Evolutionary conservation across 1,284 basidiomycete genomes (phyloP).

Genomic region (Entoloma clypeatum): DNA sequence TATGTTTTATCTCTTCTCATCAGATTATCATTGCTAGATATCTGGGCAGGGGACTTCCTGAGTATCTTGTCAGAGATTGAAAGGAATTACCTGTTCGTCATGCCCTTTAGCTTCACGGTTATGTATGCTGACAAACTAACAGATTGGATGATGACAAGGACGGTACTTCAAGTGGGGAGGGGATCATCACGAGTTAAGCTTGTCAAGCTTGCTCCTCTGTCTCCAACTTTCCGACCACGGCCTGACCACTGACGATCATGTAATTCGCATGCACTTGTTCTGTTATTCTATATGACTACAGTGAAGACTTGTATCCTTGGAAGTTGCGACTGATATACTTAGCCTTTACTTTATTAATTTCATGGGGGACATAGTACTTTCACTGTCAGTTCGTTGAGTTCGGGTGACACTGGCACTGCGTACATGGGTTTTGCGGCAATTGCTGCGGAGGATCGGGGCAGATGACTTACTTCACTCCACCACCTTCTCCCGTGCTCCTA

Average conservation of each 20-base stretch:
- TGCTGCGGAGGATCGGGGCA: too few species aligned
- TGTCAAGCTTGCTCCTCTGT: slow-evolving; percentile 9
- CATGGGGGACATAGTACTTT: too few species aligned
- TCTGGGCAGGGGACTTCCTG: slow-evolving; percentile 75
- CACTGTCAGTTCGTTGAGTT: too few species aligned
- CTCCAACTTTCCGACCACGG: slow-evolving; percentile 7
- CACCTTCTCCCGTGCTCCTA: too few species aligned
- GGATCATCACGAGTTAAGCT: slow-evolving; percentile 45
- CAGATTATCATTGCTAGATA: slow-evolving; percentile 7
- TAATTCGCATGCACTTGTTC: slow-evolving; percentile 13
- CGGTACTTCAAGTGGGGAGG: slow-evolving; percentile 53
- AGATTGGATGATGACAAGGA: slow-evolving; percentile 76
- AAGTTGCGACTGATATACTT: background rate
- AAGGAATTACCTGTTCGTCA: slow-evolving; percentile 72
- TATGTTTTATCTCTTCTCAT: slow-evolving; percentile 33
- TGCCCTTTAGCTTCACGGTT: background rate
- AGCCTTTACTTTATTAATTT: too few species aligned
- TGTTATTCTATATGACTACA: slow-evolving; percentile 10
- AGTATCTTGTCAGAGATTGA: slow-evolving; percentile 87
- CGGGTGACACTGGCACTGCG: too few species aligned
- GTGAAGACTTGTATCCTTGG: background rate
- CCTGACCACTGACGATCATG: slow-evolving; percentile 7
- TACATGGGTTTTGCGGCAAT: too few species aligned
- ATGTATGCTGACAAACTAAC: slow-evolving; percentile 18
- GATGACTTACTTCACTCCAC: too few species aligned